Conservation (phyloP, 2,329 filamentous ascomycete genomes). For the Stachybotrys chlorohalonatus region DNA sequence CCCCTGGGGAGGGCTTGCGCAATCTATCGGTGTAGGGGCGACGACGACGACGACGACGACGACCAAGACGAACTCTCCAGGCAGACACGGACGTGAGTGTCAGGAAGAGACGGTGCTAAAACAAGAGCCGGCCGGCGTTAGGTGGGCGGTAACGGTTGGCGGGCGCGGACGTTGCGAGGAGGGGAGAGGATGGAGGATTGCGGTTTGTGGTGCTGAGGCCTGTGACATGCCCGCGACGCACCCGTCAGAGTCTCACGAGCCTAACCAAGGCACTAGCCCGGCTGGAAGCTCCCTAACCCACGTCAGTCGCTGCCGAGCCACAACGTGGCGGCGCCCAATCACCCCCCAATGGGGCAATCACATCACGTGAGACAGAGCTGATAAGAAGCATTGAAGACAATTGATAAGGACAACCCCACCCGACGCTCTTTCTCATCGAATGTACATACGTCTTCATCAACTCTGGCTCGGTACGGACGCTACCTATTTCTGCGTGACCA, state of each 20-base stretch:
- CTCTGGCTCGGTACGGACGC: no score
- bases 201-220: slow-evolving; percentile 11
- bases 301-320: slow-evolving; percentile 3
- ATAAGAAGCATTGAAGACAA: no score
- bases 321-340: not conserved
- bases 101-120: not conserved
- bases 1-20: not conserved
- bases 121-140: no score
- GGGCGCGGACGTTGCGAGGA: not conserved
- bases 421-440: no score
- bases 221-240: slow-evolving; percentile 20
- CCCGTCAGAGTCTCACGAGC: slow-evolving; percentile 22
- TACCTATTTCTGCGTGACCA: no score
- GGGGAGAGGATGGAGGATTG: slow-evolving; percentile 1
- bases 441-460: no score
- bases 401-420: no score
- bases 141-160: not conserved
- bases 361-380: no score
- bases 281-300: not conserved
- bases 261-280: slow-evolving; percentile 16
- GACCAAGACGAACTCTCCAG: not conserved
- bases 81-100: not conserved
- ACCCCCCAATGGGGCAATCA: no score
- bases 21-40: not conserved
- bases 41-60: not conserved